Conservation (phyloP, 331 rosid species). For the Malus hybrid region DNA sequence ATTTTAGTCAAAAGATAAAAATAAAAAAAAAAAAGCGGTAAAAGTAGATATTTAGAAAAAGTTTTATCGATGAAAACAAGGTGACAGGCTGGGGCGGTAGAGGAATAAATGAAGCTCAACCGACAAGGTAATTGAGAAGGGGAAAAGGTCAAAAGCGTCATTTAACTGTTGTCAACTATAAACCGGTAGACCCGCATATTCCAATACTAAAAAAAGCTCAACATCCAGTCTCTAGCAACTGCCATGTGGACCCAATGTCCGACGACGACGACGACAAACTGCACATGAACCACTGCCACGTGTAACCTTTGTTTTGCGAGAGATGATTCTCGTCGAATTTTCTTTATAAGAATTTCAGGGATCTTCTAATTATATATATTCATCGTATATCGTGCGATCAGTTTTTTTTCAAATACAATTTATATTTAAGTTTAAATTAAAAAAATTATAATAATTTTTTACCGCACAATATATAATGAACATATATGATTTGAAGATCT, state of each 20-base stretch:
- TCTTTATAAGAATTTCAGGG: no score
- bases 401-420: no score
- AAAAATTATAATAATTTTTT: no score
- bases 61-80: not conserved
- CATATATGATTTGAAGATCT: no score
- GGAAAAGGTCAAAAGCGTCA: not conserved
- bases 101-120: not conserved
- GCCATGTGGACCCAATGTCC: conserved; percentile 2
- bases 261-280: conserved; percentile 2
- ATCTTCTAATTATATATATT: no score
- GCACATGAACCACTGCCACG: conserved; percentile 5
- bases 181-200: not conserved
- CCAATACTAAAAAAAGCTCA: not conserved
- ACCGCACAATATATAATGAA: no score
- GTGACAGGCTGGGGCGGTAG: not conserved
- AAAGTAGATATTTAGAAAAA: no score
- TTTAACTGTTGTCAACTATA: not conserved
- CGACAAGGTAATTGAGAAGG: not conserved
- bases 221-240: conserved; percentile 3
- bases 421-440: no score
- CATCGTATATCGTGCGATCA: no score
- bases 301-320: not conserved
- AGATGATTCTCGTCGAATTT: no score
- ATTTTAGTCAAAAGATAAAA: not conserved
- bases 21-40: not conserved